Evolutionary conservation across 2,329 filamentous ascomycete species (phyloP).

Genomic region (Zarea fungicola): DNA sequence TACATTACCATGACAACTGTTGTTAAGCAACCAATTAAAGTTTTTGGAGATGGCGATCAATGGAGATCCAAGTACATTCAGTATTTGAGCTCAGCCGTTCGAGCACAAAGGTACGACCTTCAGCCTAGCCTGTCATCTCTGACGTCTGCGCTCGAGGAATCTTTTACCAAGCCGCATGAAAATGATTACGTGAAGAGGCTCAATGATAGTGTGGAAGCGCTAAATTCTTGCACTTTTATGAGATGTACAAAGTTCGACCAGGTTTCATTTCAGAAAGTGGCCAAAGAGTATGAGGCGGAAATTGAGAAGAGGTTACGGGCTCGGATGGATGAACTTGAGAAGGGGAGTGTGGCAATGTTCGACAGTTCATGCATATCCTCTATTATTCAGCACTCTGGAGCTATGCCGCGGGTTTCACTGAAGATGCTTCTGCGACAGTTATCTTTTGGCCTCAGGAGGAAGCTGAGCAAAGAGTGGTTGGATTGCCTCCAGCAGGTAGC

Average conservation of each 20-base stretch:
- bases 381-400: background rate
- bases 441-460: rapidly evolving
- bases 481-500: background rate
- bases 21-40: background rate
- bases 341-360: no score
- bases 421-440: background rate
- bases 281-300: background rate
- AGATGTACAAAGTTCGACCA: background rate
- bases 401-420: background rate
- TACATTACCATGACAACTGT: background rate
- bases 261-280: no score
- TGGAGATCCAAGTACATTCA: background rate
- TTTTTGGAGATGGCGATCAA: background rate
- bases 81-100: no score
- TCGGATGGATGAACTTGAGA: background rate
- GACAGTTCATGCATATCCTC: no score
- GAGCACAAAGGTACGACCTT: background rate
- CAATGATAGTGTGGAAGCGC: background rate
- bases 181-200: background rate
- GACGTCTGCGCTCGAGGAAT: background rate
- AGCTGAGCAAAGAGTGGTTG: background rate
- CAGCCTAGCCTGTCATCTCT: background rate
- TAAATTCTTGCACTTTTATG: background rate
- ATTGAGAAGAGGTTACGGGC: background rate
- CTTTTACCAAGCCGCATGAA: background rate